phyloP scores from a whole-genome alignment of 306 rosid genomes.

The Carpinus viminea region DNA sequence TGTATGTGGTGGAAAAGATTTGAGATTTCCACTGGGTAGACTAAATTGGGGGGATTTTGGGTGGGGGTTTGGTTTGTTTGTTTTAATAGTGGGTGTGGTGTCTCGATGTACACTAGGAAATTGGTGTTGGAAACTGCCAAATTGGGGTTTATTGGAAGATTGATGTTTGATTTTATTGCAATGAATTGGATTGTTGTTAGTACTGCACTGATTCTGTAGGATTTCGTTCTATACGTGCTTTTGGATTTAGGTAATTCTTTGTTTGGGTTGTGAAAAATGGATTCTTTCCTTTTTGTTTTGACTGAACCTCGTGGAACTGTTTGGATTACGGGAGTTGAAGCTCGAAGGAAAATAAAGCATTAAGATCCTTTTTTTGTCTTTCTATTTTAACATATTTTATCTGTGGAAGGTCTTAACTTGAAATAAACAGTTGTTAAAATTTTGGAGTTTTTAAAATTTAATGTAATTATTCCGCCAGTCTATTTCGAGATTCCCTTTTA shows the following conservation, averaged over 20 bases:
- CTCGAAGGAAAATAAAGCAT: background rate
- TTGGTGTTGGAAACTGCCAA: background rate
- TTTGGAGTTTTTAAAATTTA: too few species aligned
- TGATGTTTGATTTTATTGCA: background rate
- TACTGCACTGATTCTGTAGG: too few species aligned
- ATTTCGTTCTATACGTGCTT: background rate
- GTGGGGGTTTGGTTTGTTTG: too few species aligned
- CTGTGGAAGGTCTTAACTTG: too few species aligned
- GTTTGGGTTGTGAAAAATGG: background rate
- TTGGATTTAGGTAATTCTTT: too few species aligned
- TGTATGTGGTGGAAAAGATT: background rate
- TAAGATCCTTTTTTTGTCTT: background rate
- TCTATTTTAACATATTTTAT: too few species aligned
- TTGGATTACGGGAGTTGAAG: background rate
- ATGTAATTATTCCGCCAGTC: background rate
- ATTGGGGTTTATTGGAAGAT: background rate
- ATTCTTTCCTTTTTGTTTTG: background rate
- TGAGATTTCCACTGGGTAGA: background rate
- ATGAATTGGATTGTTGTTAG: background rate
- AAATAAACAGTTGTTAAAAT: too few species aligned
- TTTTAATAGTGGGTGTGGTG: too few species aligned
- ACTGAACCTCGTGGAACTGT: background rate
- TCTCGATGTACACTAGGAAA: background rate
- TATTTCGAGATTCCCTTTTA: background rate
- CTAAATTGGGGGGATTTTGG: background rate